phyloP scores from a whole-genome alignment of 352 stramenopile genomes.

The Hyphochytrium catenoides region DNA sequence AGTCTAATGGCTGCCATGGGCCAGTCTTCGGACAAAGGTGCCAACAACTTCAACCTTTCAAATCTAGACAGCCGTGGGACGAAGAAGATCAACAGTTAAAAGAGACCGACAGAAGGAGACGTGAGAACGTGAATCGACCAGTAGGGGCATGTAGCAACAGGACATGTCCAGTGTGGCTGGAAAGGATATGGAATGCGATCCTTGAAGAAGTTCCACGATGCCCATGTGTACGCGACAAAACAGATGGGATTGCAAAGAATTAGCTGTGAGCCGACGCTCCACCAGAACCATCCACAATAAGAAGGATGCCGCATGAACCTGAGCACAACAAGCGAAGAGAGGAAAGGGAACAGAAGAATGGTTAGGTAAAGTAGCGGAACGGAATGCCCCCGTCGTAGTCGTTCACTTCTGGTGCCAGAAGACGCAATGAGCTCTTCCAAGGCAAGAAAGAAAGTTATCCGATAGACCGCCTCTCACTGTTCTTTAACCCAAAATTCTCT shows the following conservation, averaged over 20 bases:
- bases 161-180: not conserved
- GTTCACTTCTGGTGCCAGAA: no score
- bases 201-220: slow-evolving; percentile 81
- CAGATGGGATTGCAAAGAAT: slow-evolving; percentile 73
- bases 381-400: no score
- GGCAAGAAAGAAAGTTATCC: no score
- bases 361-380: no score
- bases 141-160: not conserved
- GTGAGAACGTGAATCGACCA: not conserved
- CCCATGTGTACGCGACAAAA: slow-evolving; percentile 47
- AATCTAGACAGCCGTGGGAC: not conserved
- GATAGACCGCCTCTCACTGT: no score
- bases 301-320: slow-evolving; percentile 72
- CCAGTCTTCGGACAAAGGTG: no score
- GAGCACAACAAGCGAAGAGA: not conserved
- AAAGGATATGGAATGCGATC: slow-evolving; percentile 64
- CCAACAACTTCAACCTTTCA: not conserved
- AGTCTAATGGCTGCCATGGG: no score
- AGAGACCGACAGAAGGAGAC: not conserved
- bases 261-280: slow-evolving; percentile 81
- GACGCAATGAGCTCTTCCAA: no score
- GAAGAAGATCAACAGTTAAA: slow-evolving; percentile 1
- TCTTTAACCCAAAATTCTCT: no score
- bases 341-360: not conserved
- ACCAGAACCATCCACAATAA: slow-evolving; percentile 91